Evolutionary conservation across 495 filamentous ascomycete species (phyloP).

Genomic region (Trichoderma orchidacearum): DNA sequence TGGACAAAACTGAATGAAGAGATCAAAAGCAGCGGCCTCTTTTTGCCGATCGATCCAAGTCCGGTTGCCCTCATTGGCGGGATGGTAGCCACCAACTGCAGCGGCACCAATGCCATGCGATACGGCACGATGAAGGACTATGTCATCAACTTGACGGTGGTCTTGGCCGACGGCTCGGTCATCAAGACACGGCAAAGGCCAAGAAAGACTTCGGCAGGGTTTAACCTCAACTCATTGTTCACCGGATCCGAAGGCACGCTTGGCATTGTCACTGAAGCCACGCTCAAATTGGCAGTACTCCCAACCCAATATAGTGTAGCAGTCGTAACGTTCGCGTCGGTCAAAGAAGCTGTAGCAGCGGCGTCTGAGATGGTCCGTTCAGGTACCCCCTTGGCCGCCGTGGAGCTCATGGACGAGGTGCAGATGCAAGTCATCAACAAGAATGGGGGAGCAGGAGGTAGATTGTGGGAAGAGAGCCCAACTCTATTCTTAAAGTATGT

Average conservation of each 20-base stretch:
- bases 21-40: slow-evolving; percentile 58
- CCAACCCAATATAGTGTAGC: slow-evolving; percentile 52
- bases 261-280: slow-evolving; percentile 77
- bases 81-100: slow-evolving; percentile 69
- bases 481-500: slow-evolving; percentile 66
- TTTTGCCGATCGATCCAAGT: slow-evolving; percentile 72
- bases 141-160: slow-evolving; percentile 66
- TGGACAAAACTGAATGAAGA: slow-evolving; percentile 76
- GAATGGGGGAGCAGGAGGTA: slow-evolving; percentile 41
- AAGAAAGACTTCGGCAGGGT: slow-evolving; percentile 61
- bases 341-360: slow-evolving; percentile 48
- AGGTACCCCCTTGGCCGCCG: slow-evolving; percentile 52
- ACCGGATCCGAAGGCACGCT: slow-evolving; percentile 89
- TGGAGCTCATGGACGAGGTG: slow-evolving; percentile 62
- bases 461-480: slow-evolving; percentile 45
- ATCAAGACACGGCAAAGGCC: slow-evolving; percentile 63
- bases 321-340: slow-evolving; percentile 46
- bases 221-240: slow-evolving; percentile 73
- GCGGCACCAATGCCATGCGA: slow-evolving; percentile 62
- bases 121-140: slow-evolving; percentile 81
- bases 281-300: slow-evolving; percentile 51
- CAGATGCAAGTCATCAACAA: slow-evolving; percentile 62
- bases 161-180: slow-evolving; percentile 60
- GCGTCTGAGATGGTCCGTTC: slow-evolving; percentile 50
- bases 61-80: slow-evolving; percentile 49